Conservation (phyloP, 2,329 filamentous ascomycete genomes). For the Rhexocercosporidium sp. region DNA sequence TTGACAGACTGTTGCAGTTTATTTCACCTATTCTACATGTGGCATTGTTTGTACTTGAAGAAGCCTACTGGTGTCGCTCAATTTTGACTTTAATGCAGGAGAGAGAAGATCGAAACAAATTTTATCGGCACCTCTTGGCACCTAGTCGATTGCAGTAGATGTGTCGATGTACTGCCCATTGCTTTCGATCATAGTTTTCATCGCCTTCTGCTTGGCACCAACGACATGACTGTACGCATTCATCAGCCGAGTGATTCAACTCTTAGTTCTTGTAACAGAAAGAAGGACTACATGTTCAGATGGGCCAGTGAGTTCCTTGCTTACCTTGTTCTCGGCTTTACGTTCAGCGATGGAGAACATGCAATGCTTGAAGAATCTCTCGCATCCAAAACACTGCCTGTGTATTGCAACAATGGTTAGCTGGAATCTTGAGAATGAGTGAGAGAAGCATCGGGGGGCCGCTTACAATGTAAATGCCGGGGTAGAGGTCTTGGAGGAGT, state of each 20-base stretch:
- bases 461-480: not conserved
- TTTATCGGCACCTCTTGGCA: not conserved
- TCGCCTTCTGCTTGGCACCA: not conserved
- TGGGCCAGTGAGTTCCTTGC: no score
- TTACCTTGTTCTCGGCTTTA: not conserved
- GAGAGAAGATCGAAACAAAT: no score
- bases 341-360: not conserved
- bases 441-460: no score
- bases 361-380: not conserved
- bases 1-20: no score
- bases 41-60: no score
- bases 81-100: no score
- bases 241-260: not conserved
- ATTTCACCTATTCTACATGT: no score
- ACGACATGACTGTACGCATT: not conserved
- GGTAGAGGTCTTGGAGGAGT: not conserved
- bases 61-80: no score
- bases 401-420: not conserved
- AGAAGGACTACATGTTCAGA: no score
- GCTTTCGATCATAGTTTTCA: not conserved
- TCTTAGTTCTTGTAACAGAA: not conserved
- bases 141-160: not conserved
- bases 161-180: constrained; percentile 1
- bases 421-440: not conserved
- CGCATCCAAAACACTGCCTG: not conserved